phyloP scores from a whole-genome alignment of 495 filamentous ascomycete genomes.

The Penicillium diatomitis region DNA sequence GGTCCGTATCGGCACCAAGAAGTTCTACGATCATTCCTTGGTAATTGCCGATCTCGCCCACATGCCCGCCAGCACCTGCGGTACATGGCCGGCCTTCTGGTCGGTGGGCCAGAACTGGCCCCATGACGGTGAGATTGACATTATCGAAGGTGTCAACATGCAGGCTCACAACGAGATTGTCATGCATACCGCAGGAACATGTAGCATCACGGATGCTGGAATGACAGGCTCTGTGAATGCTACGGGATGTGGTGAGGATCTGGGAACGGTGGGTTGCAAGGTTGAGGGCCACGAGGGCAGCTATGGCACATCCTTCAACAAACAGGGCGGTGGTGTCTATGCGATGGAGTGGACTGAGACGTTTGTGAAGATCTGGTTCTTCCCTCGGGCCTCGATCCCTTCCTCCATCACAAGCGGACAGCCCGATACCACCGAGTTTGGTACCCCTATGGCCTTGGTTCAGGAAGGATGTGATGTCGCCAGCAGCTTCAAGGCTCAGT shows the following conservation, averaged over 20 bases:
- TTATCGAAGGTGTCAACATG: slow-evolving; percentile 78
- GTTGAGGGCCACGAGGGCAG: slow-evolving; percentile 42
- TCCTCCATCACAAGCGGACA: slow-evolving; percentile 43
- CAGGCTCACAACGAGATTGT: slow-evolving; percentile 57
- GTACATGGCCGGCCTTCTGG: slow-evolving; percentile 73
- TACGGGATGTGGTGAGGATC: slow-evolving; percentile 47
- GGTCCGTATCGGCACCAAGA: slow-evolving; percentile 59
- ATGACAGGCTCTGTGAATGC: slow-evolving; percentile 40
- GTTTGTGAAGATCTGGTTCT: slow-evolving; percentile 70
- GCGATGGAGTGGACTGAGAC: slow-evolving; percentile 64
- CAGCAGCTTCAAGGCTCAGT: slow-evolving; percentile 57
- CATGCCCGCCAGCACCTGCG: slow-evolving; percentile 64
- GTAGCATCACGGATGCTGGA: slow-evolving; percentile 44
- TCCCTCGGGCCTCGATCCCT: slow-evolving; percentile 54
- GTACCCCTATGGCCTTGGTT: slow-evolving; percentile 55
- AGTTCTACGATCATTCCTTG: slow-evolving; percentile 57
- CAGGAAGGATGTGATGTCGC: slow-evolving; percentile 57
- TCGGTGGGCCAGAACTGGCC: slow-evolving; percentile 72
- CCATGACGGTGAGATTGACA: slow-evolving; percentile 75
- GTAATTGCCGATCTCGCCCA: slow-evolving; percentile 68
- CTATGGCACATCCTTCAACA: slow-evolving; percentile 68
- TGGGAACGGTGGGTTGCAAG: slow-evolving; percentile 39
- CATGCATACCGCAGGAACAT: slow-evolving; percentile 64
- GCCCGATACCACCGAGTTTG: slow-evolving; percentile 58
- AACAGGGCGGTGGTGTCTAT: slow-evolving; percentile 63